phyloP scores from a whole-genome alignment of 208 protist species.

The Acanthamoeba polyphaga region DNA sequence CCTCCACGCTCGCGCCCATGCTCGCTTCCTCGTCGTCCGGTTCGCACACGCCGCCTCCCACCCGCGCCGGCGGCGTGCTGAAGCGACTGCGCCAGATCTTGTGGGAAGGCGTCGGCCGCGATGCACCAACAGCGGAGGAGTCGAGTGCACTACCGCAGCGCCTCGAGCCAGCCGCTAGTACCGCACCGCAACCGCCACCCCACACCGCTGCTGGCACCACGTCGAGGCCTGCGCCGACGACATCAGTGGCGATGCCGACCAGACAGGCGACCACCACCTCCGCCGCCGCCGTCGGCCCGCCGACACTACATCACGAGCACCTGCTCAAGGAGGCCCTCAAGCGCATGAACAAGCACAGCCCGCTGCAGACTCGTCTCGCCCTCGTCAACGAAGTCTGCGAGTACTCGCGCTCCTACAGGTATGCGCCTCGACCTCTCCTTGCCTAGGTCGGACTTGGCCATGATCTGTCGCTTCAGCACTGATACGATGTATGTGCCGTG shows the following conservation, averaged over 20 bases:
- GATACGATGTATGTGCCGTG: too few species aligned
- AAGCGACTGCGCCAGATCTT: constrained; percentile 40
- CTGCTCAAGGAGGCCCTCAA: constrained; percentile 52
- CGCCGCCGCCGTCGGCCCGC: not conserved
- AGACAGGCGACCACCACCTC: not conserved
- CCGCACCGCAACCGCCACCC: not conserved
- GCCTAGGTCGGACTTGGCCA: not conserved
- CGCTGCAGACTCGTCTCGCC: constrained; percentile 24
- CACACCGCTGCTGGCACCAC: not conserved
- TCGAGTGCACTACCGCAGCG: not conserved
- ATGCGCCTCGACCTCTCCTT: not conserved
- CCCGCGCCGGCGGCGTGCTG: constrained; percentile 1
- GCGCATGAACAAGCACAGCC: not conserved
- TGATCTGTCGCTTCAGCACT: not conserved
- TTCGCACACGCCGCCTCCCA: not conserved
- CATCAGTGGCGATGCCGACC: not conserved
- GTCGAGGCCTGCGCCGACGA: not conserved
- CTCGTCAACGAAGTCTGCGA: constrained; percentile 71
- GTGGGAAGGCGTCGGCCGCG: constrained; percentile 9
- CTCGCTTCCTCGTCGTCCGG: not conserved
- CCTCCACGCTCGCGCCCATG: not conserved
- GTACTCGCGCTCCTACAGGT: constrained; percentile 50
- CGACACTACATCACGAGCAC: constrained; percentile 23
- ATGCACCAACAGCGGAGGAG: not conserved
- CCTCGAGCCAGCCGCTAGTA: too few species aligned